Base-by-base conservation (phyloP, 768 basidiomycete species). In the Leucocoprinus sp. region DNA sequence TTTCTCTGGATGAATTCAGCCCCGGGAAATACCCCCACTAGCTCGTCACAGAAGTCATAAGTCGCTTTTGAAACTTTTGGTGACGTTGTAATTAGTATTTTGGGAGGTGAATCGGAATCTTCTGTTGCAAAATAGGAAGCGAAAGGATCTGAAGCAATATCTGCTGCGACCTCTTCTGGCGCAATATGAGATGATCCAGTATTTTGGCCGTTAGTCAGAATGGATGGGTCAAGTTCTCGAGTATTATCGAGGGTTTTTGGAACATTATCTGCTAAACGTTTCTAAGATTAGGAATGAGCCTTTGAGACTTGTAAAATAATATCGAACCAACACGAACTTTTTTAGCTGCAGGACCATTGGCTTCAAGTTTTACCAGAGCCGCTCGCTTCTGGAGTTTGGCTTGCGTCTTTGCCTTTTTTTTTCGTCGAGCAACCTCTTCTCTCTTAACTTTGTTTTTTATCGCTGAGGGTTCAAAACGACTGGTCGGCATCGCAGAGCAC, bases 171-270 rank as follows among this genome's bases (percentile, higher is more conserved):
- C 55, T 90, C 87, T 23, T 80, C 70, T 38, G 64, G 51, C 24
- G 43, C 52, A 17, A 66, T 64, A n/a, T 58, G 62, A 4, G 70
- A 69, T 24, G 62, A 50, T 50, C 52, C 58, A 26, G 57, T 47
- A 45, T 51, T 58, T 35, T 77, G 76, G 48, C 78, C 68, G 31
- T 76, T 73, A 21, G 79, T 79, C 29, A 78, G 61, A 57, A 79
- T 71, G 28, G 80, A 80, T 5, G 82, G 82, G 57, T 85, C 85
- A 58, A 80, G 86, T 62, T 93, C 84, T 50, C 93, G 80, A 49
- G 81, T 86, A 60, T 97, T 98, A 59, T 99, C 96, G 18, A 97
- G 76, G 0, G 96, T 99, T 36, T 76, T 76, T 0, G 93, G 93
- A 8, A 93, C 72, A 68, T 96, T 96, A 55, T 85, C 78, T 5